Conservation (phyloP, 164 flowering plant species). For the Macadamia tetraphylla region DNA sequence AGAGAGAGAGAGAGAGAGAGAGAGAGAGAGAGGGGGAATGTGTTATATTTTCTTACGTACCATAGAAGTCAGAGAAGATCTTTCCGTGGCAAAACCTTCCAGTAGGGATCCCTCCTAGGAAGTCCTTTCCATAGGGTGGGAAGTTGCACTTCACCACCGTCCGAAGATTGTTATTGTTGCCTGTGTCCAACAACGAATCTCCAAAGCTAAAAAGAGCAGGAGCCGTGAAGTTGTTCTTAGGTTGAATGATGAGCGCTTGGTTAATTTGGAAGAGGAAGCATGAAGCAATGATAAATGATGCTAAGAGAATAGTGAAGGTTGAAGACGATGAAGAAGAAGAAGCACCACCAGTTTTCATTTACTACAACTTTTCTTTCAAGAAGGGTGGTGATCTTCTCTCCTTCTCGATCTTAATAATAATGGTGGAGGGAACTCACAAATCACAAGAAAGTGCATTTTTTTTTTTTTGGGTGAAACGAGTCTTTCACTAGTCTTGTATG, state of each 20-base stretch:
- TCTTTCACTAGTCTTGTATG: neutral
- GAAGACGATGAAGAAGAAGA: too few relatives aligned
- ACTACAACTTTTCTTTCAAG: too few relatives aligned
- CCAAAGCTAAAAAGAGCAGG: slow-evolving; percentile 39
- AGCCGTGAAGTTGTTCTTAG: slow-evolving; percentile 8
- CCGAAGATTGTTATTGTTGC: slow-evolving; percentile 38
- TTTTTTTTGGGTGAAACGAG: too few relatives aligned
- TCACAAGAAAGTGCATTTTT: too few relatives aligned
- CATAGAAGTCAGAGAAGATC: slow-evolving; percentile 42
- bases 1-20: too few relatives aligned
- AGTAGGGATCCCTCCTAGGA: slow-evolving; percentile 31
- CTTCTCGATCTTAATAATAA: too few relatives aligned
- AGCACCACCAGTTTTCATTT: too few relatives aligned
- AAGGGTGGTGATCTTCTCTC: too few relatives aligned
- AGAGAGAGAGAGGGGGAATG: too few relatives aligned
- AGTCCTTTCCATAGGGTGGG: slow-evolving; percentile 51
- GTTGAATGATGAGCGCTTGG: neutral
- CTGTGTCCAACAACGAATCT: slow-evolving; percentile 43
- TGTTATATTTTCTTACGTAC: slow-evolving; percentile 14
- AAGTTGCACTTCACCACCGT: slow-evolving; percentile 34
- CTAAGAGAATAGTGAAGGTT: neutral
- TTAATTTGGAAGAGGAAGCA: neutral
- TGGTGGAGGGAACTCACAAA: too few relatives aligned
- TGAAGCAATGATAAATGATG: neutral
- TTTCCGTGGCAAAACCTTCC: slow-evolving; percentile 46